Base-by-base conservation (phyloP, 2,329 filamentous ascomycete species). In the Anthostomella pinea region DNA sequence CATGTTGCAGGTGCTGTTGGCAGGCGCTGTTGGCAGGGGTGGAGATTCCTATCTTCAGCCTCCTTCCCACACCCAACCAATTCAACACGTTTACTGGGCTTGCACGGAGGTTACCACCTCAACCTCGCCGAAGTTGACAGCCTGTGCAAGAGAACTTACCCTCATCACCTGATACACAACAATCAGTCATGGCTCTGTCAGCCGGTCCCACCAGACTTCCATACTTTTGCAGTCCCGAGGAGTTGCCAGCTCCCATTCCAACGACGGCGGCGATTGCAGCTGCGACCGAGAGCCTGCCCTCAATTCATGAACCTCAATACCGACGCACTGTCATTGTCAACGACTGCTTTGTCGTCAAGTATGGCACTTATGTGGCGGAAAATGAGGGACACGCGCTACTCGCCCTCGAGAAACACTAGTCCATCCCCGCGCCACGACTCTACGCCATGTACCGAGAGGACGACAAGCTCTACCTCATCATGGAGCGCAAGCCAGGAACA, bases 391-490 rank as follows among this genome's bases (percentile, higher is more conserved):
- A 38, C 14, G 30, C 38, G 21, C 30, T 35, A 21, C 25, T 40
- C 21, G 25, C 20, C 18, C 33, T 37, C 8, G 27, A 40, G 26
- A 33, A 31, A 13, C 18, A 29, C 29, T 17, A 20, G 22, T 30
- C 21, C 15, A 18, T 38, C 27, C 38, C n/a, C n/a, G n/a, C n/a
- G n/a, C n/a, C 33, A 11, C 29, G 33, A 14, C 41, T 44, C 9
- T 44, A 44, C 27, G 38, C 38, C 19, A 44, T 41, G 41, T 44
- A 44, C 15, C 18, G 21, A 27, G 34, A 38, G n/a, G 29, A 25
- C 13, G 30, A 38, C 15, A 41, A 38, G 18, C 30, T 35, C 17
- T 41, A 35, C 24, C 5, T 44, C 21, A 16, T 41, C 26, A 44
- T 44, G 41, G 30, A 36, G 21, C 28, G 23, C 2, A 37, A 27